These are phyloP conservation scores for Moniliophthora roreri DNA, from an alignment of 1,284 basidiomycete species.

Conservation along the genomic window DNA sequence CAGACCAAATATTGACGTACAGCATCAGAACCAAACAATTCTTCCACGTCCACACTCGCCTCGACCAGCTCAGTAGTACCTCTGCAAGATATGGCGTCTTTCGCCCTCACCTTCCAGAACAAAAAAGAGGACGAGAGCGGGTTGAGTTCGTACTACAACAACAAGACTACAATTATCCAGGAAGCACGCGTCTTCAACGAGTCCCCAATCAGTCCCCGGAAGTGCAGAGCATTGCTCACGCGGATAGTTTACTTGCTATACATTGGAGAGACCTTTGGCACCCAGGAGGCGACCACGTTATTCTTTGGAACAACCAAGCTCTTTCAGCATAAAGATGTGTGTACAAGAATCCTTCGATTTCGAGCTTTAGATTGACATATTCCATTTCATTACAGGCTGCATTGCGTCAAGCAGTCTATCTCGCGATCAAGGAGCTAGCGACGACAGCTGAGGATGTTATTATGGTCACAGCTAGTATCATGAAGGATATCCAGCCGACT, in stretches of 20 bases:
- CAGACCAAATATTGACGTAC: not conserved
- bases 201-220: constrained; percentile 94
- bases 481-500: constrained; percentile 99
- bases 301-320: constrained; percentile 99
- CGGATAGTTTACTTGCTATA: constrained; percentile 97
- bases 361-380: constrained; percentile 5
- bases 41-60: constrained; percentile 36
- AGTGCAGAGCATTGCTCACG: constrained; percentile 95
- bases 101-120: constrained; percentile 73
- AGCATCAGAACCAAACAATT: constrained; percentile 34
- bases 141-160: constrained; percentile 85
- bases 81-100: constrained; percentile 28
- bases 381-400: constrained; percentile 63
- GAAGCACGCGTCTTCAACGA: constrained; percentile 99
- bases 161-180: constrained; percentile 95
- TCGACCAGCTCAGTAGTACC: constrained; percentile 6
- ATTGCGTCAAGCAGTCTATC: constrained; percentile 96
- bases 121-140: constrained; percentile 94
- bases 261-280: constrained; percentile 92
- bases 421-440: constrained; percentile 98
- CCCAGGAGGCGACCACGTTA: constrained; percentile 95
- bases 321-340: constrained; percentile 98
- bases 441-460: constrained; percentile 98
- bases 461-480: constrained; percentile 99
- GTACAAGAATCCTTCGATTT: not conserved